Evolutionary conservation across 352 stramenopile species (phyloP).

Genomic region (Vaucheria bursata): DNA sequence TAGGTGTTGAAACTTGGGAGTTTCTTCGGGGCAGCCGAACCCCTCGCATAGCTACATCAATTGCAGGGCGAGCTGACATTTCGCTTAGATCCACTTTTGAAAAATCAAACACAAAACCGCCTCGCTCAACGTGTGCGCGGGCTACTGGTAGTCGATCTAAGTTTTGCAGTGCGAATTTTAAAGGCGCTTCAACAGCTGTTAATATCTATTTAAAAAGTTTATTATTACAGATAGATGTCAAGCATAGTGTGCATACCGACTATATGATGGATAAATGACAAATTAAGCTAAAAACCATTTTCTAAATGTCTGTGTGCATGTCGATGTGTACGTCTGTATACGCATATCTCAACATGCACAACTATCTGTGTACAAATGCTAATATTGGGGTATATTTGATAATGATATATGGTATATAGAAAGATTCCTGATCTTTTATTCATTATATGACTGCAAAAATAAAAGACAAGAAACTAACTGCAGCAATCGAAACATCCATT

Average conservation of each 20-base stretch:
- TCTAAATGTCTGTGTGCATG: background rate
- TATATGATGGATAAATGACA: background rate
- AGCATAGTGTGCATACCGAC: background rate
- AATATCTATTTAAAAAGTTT: constrained; percentile 10
- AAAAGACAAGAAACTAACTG: too few relatives aligned
- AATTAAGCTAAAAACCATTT: background rate
- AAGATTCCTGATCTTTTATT: too few relatives aligned
- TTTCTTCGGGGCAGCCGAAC: constrained; percentile 33
- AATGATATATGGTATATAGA: too few relatives aligned
- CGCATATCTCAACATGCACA: background rate
- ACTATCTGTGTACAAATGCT: too few relatives aligned
- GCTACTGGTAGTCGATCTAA: constrained; percentile 38
- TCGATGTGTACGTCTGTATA: background rate
- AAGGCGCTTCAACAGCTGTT: constrained; percentile 20
- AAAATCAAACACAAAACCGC: constrained; percentile 23
- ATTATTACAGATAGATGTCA: background rate
- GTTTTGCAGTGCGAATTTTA: constrained; percentile 27
- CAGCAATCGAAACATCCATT: too few relatives aligned
- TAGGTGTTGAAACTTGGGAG: constrained; percentile 25
- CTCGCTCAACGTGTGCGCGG: constrained; percentile 10
- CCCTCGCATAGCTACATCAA: constrained; percentile 37
- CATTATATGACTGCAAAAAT: too few relatives aligned
- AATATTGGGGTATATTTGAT: too few relatives aligned
- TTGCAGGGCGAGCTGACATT: constrained; percentile 17
- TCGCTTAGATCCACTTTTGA: constrained; percentile 32